Evolutionary conservation across 306 rosid species (phyloP).

Genomic region (Parietaria judaica): DNA sequence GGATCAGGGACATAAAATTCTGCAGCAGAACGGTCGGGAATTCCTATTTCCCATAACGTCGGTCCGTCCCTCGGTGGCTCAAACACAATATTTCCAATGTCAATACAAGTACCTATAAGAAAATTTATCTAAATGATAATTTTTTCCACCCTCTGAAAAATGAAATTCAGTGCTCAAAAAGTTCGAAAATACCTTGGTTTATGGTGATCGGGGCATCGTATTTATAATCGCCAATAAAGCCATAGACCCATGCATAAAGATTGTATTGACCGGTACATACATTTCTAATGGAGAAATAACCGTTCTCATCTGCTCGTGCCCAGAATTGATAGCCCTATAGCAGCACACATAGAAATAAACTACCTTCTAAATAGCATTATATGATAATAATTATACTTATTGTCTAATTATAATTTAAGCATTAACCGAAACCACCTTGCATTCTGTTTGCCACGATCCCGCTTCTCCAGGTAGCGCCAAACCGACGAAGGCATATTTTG

Average conservation of each 20-base stretch:
- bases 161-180: not conserved
- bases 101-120: conserved; percentile 47
- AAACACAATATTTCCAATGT: conserved; percentile 52
- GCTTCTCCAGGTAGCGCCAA: conserved; percentile 48
- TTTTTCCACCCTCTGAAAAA: not conserved
- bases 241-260: conserved; percentile 88
- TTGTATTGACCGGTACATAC: conserved; percentile 60
- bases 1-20: conserved; percentile 91
- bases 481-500: conserved; percentile 40
- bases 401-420: not conserved
- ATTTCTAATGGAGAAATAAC: conserved; percentile 53
- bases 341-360: not conserved
- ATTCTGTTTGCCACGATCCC: conserved; percentile 65
- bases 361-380: not conserved
- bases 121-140: conserved; percentile 8
- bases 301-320: conserved; percentile 59
- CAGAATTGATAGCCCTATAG: conserved; percentile 81
- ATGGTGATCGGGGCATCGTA: conserved; percentile 45
- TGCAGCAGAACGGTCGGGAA: conserved; percentile 85
- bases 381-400: not conserved
- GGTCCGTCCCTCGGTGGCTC: conserved; percentile 89
- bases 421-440: conserved; percentile 53
- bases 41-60: conserved; percentile 94
- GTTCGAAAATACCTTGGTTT: conserved; percentile 37
- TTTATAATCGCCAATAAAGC: conserved; percentile 75